Percentiles rank a stretch among this genome's conserved stretches.
phyloP scores from a whole-genome alignment of 495 filamentous ascomycete genomes.

The Aspergillus leporis region DNA sequence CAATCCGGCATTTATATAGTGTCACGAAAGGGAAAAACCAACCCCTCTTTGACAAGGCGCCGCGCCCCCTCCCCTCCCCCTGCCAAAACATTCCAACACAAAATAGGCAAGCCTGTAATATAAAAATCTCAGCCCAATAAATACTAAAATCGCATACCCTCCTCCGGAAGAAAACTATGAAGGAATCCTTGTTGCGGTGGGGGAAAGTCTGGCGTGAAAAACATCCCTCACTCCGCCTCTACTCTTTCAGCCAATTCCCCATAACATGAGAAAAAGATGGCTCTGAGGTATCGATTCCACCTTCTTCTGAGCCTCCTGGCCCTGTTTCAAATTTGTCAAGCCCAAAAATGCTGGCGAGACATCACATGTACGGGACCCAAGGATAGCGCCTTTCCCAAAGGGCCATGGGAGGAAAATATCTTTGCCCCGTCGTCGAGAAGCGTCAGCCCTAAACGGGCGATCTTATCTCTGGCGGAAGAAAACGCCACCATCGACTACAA shows the following conservation, averaged over 20 bases:
- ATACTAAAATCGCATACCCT: neutral
- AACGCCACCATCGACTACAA: conserved; percentile 27
- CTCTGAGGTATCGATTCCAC: conserved; percentile 14
- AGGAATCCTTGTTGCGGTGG: neutral
- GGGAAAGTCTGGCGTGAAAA: too few species aligned
- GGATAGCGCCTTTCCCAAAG: conserved; percentile 51
- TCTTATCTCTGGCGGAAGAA: conserved; percentile 36
- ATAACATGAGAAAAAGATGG: conserved; percentile 18
- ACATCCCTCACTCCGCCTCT: too few species aligned
- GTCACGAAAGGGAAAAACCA: neutral
- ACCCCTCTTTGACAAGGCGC: neutral
- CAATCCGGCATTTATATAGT: neutral
- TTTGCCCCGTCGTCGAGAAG: conserved; percentile 57
- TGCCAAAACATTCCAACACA: conserved; percentile 1
- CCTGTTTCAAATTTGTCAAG: conserved; percentile 19
- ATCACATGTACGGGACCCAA: conserved; percentile 55
- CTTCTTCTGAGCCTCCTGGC: conserved; percentile 20
- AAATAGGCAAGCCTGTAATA: neutral
- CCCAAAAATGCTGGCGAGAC: conserved; percentile 56
- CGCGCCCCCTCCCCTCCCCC: neutral
- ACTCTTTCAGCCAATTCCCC: neutral
- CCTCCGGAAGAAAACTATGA: neutral
- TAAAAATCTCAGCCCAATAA: neutral
- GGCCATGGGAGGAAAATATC: conserved; percentile 61
- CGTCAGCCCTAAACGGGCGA: conserved; percentile 48